phyloP scores from a whole-genome alignment of 257 asterid species.

The Solanum chaucha region DNA sequence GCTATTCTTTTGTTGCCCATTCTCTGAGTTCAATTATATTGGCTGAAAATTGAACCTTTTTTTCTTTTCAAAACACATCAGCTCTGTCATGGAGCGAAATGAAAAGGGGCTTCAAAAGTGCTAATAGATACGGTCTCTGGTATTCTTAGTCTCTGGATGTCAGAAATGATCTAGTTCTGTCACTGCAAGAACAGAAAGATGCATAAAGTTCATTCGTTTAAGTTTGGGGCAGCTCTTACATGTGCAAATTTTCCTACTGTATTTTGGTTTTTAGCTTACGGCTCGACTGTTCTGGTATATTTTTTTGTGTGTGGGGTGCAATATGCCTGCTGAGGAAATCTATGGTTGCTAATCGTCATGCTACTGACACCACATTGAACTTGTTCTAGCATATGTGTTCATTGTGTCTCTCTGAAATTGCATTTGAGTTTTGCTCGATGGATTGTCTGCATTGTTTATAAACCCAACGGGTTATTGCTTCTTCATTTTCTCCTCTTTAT shows the following conservation, averaged over 20 bases:
- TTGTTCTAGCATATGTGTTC: neutral
- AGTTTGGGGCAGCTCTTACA: neutral
- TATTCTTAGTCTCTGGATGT: neutral
- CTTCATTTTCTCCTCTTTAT: neutral
- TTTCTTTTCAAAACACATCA: neutral
- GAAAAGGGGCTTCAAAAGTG: neutral
- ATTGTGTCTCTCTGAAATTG: neutral
- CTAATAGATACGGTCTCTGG: neutral
- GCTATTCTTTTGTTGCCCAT: neutral
- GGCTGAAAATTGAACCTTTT: neutral
- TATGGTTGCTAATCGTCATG: neutral
- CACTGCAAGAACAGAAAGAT: constrained; percentile 18
- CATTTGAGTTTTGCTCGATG: neutral
- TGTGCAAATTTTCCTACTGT: neutral
- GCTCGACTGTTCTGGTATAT: neutral
- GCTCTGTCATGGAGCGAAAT: neutral
- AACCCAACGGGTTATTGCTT: neutral
- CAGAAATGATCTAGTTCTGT: neutral
- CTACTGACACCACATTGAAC: neutral
- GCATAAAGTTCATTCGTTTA: neutral
- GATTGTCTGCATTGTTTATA: neutral
- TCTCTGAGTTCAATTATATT: neutral
- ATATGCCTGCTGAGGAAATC: neutral
- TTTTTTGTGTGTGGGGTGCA: neutral
- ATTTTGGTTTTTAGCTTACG: neutral